These are phyloP conservation scores for Vigna reflexopilosa DNA, from an alignment of 306 rosid species.

Conservation along the genomic window DNA sequence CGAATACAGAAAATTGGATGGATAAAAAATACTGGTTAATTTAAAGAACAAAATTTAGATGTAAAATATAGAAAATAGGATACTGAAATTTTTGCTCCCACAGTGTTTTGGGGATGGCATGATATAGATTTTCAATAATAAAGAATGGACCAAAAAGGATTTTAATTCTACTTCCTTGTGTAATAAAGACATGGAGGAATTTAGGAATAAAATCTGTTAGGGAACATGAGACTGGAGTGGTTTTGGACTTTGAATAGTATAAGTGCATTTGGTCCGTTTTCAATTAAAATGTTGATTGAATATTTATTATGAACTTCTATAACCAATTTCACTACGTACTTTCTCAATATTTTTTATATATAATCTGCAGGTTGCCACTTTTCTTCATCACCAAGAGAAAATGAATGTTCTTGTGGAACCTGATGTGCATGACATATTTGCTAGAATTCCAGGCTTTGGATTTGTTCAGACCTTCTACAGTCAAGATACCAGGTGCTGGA, in stretches of 20 bases:
- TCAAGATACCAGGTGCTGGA: constrained; percentile 86
- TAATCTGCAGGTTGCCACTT: constrained; percentile 74
- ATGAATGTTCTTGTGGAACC: constrained; percentile 97
- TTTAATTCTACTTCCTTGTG: neutral
- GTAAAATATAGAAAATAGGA: constrained; percentile 5
- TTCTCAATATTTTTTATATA: constrained; percentile 41
- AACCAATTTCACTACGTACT: constrained; percentile 12
- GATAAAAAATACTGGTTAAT: neutral
- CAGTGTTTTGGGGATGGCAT: neutral
- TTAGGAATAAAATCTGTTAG: constrained; percentile 18
- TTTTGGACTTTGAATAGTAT: constrained; percentile 29
- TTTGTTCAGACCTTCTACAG: constrained; percentile 96
- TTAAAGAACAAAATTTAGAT: constrained; percentile 9
- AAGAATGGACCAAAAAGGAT: neutral
- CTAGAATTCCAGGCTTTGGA: constrained; percentile 98
- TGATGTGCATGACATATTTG: constrained; percentile 89
- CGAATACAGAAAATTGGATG: neutral
- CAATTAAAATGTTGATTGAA: neutral
- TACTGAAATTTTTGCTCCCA: neutral
- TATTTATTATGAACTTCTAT: constrained; percentile 15
- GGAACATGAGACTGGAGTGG: constrained; percentile 15
- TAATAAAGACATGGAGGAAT: constrained; percentile 17
- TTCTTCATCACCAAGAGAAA: constrained; percentile 78
- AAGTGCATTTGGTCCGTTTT: neutral
- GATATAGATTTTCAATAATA: constrained; percentile 22